Percentiles rank a stretch among this genome's conserved stretches.
These are phyloP conservation scores for Sarocladiaceae sp. DNA, from an alignment of 2,329 filamentous ascomycete species.

Conservation along the genomic window DNA sequence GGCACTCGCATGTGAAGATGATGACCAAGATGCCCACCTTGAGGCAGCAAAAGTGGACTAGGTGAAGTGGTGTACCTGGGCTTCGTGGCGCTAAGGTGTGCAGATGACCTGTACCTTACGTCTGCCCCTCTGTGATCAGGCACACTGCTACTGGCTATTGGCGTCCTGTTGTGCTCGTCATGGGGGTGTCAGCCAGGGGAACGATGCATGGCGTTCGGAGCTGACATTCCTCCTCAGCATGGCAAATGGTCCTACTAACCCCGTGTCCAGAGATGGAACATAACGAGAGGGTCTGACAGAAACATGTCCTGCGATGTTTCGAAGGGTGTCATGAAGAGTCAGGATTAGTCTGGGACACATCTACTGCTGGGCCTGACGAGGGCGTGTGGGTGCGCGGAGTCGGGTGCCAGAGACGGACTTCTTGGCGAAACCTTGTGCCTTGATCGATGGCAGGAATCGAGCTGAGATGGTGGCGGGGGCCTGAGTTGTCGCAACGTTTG, in stretches of 20 bases:
- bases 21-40: not conserved
- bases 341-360: too few species aligned
- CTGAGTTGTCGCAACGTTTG: constrained; percentile 2
- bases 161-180: not conserved
- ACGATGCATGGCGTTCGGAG: not conserved
- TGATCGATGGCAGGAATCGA: constrained; percentile 3
- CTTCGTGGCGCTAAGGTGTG: constrained; percentile 6
- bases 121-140: constrained; percentile 9
- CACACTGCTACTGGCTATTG: constrained; percentile 1
- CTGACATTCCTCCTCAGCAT: constrained; percentile 5
- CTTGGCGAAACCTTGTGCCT: constrained; percentile 8
- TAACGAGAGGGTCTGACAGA: too few species aligned
- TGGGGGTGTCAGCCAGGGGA: not conserved
- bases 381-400: too few species aligned
- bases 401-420: constrained; percentile 1
- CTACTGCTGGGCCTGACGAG: too few species aligned
- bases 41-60: not conserved
- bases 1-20: constrained; percentile 1
- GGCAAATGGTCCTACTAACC: not conserved
- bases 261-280: not conserved
- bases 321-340: too few species aligned
- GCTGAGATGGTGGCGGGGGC: not conserved
- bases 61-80: constrained; percentile 7
- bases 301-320: too few species aligned
- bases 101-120: constrained; percentile 9